phyloP scores from a whole-genome alignment of 257 asterid genomes.

The Solanum chmielewskii region DNA sequence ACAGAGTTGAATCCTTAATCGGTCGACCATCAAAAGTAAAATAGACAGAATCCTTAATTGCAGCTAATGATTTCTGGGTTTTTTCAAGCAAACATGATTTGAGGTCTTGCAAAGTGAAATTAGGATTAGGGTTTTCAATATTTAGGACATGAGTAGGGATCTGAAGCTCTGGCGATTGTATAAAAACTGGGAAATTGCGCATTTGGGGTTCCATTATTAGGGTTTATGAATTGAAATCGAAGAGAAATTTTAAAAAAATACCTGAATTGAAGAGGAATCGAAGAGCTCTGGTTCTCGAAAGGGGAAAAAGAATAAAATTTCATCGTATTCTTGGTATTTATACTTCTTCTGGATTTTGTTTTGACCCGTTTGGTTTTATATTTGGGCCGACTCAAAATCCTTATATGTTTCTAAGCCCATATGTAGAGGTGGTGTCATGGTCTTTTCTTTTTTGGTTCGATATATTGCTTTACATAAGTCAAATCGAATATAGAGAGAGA shows the following conservation, averaged over 20 bases:
- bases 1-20: slow-evolving; percentile 34
- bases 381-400: neutral
- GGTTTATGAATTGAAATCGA: neutral
- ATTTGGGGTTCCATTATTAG: slow-evolving; percentile 14
- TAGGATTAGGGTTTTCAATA: slow-evolving; percentile 36
- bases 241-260: neutral
- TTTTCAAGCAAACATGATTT: slow-evolving; percentile 32
- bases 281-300: neutral
- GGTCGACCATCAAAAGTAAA: slow-evolving; percentile 55
- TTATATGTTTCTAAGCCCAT: neutral
- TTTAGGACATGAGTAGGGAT: slow-evolving; percentile 42
- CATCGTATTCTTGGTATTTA: neutral
- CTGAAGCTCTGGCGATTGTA: slow-evolving; percentile 50
- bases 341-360: neutral
- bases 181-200: slow-evolving; percentile 33
- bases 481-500: neutral
- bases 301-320: neutral
- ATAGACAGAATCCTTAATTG: slow-evolving; percentile 20
- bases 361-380: neutral
- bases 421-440: neutral
- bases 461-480: neutral
- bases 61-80: slow-evolving; percentile 5
- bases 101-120: slow-evolving; percentile 43
- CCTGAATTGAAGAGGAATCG: neutral
- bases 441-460: neutral